Evolutionary conservation across 2,329 filamentous ascomycete genomes (phyloP), one percentile per base, ranked within the genome.

Genomic region (Colletotrichum musae): DNA sequence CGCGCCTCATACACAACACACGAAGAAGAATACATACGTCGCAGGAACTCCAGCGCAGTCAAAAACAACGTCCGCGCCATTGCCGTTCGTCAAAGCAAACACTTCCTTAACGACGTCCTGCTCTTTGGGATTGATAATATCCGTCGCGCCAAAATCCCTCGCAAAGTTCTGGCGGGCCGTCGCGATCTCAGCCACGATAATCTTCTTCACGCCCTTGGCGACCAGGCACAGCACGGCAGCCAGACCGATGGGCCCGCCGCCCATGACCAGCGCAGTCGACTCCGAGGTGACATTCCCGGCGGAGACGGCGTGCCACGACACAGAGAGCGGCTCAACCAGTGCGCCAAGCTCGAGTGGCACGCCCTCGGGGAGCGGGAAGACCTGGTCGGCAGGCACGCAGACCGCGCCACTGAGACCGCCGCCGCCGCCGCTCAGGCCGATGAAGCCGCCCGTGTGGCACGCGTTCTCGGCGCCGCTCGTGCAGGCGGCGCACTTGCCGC

Each of bases 171-270:
- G 85, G 15, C 89, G 80, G 36, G 80, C 80, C 4, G 77, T 77
- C 1, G 86, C 85, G 0, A 89, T 78, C 74, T 92, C 90, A 10
- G 84, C 84, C 16, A 89, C 85, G 53, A 91, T 87, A 36, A 92
- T 87, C 18, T 83, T 83, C 24, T 82, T 82, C 1, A 83, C 86
- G 0, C 85, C 85, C 16, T 83, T 81, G 2, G 87, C 85, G 12
- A 84, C 81, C 6, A 92, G 80, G n/a, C 86, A 86, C 68, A 89
- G 86, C 2, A 91, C 83, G 4, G 91, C 81, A 0, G 87, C 86
- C 12, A 91, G 80, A 0, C 89, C 90, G 56, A 92, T 91, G 0
- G 90, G 89, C 0, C 90, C 89, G 0, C 87, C 88, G 5, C 90
- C 90, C 3, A 91, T 77, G 6, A 92, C 82, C 21, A 92, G 74